Conservation (phyloP, 2,329 filamentous ascomycete genomes). For the Tolypocladium pustulatum region DNA sequence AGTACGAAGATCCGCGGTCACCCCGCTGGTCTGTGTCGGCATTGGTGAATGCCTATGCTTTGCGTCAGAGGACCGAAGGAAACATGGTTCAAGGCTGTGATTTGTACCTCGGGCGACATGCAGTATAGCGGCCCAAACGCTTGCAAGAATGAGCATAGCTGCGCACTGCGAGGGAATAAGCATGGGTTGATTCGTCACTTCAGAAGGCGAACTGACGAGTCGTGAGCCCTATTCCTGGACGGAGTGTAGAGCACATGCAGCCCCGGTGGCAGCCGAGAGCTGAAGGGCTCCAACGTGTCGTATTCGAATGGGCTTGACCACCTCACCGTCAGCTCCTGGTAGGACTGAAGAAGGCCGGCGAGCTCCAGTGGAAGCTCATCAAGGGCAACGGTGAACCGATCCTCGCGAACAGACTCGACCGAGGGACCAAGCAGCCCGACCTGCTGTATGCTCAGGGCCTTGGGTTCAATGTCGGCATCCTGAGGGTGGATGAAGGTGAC, state of each 20-base stretch:
- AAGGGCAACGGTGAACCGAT: slow-evolving; percentile 63
- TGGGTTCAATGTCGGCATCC: slow-evolving; percentile 54
- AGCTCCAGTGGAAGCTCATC: slow-evolving; percentile 65
- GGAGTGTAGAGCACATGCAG: slow-evolving; percentile 74
- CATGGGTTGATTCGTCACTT: background rate
- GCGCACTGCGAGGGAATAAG: slow-evolving; percentile 22
- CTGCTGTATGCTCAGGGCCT: slow-evolving; percentile 46
- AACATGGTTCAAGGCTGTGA: background rate
- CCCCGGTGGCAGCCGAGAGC: slow-evolving; percentile 66
- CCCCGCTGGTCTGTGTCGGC: slow-evolving; percentile 22
- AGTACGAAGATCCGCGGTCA: slow-evolving; percentile 53
- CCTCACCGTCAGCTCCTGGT: slow-evolving; percentile 65
- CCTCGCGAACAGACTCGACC: slow-evolving; percentile 63
- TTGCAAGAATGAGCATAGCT: slow-evolving; percentile 49
- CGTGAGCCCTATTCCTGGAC: slow-evolving; percentile 1
- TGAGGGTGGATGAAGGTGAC: slow-evolving; percentile 66
- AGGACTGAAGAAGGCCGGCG: slow-evolving; percentile 47
- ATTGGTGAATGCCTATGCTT: slow-evolving; percentile 49
- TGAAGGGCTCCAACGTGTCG: slow-evolving; percentile 56
- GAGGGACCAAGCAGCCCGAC: slow-evolving; percentile 43
- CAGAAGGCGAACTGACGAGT: slow-evolving; percentile 8
- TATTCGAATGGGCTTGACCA: slow-evolving; percentile 58
- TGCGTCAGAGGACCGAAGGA: slow-evolving; percentile 3
- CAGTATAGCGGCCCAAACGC: slow-evolving; percentile 51
- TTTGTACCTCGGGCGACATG: slow-evolving; percentile 16